phyloP scores from a whole-genome alignment of 1,139 yeast species.

The Candida tunisiensis region DNA sequence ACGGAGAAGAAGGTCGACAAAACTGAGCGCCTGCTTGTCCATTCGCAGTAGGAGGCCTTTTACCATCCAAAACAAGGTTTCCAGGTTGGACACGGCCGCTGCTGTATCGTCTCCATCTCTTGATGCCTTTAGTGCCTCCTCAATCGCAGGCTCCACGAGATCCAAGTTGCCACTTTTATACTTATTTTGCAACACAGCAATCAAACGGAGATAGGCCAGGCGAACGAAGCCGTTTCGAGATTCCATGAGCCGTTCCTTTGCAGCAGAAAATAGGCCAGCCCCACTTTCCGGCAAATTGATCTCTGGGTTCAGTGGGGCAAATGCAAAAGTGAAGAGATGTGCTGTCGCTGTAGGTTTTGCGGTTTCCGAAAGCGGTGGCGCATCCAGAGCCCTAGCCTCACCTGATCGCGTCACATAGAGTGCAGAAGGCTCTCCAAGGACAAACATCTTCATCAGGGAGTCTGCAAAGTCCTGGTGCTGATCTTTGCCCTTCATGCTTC shows the following conservation, averaged over 20 bases:
- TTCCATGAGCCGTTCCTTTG: slow-evolving; percentile 1
- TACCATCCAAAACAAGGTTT: slow-evolving; percentile 47
- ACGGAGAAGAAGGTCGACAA: slow-evolving; percentile 21
- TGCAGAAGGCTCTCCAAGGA: not conserved
- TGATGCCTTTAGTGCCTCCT: not conserved
- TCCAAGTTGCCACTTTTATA: not conserved
- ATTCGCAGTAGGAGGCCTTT: slow-evolving; percentile 53
- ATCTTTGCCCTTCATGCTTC: no score
- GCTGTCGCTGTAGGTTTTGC: not conserved
- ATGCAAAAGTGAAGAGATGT: not conserved
- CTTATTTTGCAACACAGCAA: slow-evolving; percentile 8
- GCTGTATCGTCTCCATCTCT: no score
- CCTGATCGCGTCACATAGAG: not conserved
- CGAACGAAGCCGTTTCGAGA: slow-evolving; percentile 5
- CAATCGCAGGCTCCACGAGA: not conserved
- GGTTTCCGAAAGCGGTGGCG: not conserved
- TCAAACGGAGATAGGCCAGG: slow-evolving; percentile 6
- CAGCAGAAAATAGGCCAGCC: not conserved
- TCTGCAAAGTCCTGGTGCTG: not conserved
- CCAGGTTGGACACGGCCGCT: slow-evolving; percentile 23
- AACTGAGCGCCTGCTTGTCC: slow-evolving; percentile 29
- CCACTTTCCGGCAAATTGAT: not conserved
- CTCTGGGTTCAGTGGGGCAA: not conserved
- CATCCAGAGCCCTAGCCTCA: not conserved
- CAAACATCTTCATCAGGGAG: not conserved